Conservation (phyloP, 2,329 filamentous ascomycete species). For the Allantophomopsis cytisporea region DNA sequence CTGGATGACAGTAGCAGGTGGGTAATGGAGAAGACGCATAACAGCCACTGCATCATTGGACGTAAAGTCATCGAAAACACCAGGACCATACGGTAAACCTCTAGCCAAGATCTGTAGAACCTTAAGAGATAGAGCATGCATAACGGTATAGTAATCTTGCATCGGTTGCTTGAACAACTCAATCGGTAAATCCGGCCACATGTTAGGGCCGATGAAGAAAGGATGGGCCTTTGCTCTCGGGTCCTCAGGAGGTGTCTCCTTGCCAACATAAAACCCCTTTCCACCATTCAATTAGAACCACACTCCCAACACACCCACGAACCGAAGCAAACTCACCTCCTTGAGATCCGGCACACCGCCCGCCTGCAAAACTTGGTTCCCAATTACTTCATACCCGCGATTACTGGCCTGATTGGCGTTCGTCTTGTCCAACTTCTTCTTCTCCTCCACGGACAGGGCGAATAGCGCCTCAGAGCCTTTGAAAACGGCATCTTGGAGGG, state of each 20-base stretch:
- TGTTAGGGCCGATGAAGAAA: conserved; percentile 20
- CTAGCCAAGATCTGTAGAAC: no score
- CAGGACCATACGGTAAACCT: no score
- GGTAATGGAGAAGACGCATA: conserved; percentile 32
- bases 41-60: conserved; percentile 21
- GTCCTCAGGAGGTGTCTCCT: conserved; percentile 18
- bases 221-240: conserved; percentile 19
- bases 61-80: no score
- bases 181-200: conserved; percentile 15
- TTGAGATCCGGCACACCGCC: conserved; percentile 28
- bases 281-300: no score
- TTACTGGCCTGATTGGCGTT: no score
- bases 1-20: conserved; percentile 20
- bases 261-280: conserved; percentile 20
- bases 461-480: conserved; percentile 28
- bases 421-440: conserved; percentile 15
- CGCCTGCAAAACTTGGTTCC: conserved; percentile 28
- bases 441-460: conserved; percentile 27
- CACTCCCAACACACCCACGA: no score
- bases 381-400: conserved; percentile 31
- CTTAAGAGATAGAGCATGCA: neutral
- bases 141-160: neutral
- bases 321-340: neutral
- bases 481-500: conserved; percentile 25
- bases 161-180: neutral